These are phyloP conservation scores for Graphilbum sp. DNA, from an alignment of 2,329 filamentous ascomycete genomes.

Conservation along the genomic window DNA sequence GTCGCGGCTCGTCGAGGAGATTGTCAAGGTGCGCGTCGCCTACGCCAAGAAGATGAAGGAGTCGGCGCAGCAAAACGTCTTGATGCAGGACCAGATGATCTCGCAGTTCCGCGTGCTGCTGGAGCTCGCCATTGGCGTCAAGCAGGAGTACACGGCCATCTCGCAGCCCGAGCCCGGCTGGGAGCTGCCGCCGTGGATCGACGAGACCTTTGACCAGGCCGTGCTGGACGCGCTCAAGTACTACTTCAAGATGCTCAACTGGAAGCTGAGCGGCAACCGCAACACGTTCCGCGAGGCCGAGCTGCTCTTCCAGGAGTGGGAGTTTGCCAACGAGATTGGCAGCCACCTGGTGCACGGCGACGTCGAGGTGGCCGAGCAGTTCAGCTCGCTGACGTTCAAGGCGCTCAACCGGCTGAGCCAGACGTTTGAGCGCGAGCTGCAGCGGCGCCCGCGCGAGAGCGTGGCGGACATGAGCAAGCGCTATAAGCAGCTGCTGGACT, in stretches of 20 bases:
- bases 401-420: conserved; percentile 73
- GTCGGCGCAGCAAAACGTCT: conserved; percentile 73
- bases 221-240: conserved; percentile 89
- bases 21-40: conserved; percentile 77
- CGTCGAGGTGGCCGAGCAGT: conserved; percentile 94
- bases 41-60: conserved; percentile 96
- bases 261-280: conserved; percentile 93
- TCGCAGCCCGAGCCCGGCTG: conserved; percentile 80
- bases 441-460: conserved; percentile 69
- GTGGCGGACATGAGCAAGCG: conserved; percentile 85
- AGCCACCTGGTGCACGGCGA: conserved; percentile 84
- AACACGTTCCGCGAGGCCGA: conserved; percentile 99
- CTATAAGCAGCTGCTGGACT: conserved; percentile 90
- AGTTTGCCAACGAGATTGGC: conserved; percentile 88
- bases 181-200: conserved; percentile 90
- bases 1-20: conserved; percentile 86
- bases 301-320: conserved; percentile 94
- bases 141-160: conserved; percentile 70
- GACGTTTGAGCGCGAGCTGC: conserved; percentile 84
- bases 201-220: conserved; percentile 86
- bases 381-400: conserved; percentile 85
- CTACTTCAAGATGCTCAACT: conserved; percentile 97
- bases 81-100: conserved; percentile 98
- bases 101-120: conserved; percentile 87
- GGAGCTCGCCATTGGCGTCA: conserved; percentile 82